These are phyloP conservation scores for Batkoa obscura DNA, from an alignment of 371 early-diverging fungal genomes.

Conservation along the genomic window DNA sequence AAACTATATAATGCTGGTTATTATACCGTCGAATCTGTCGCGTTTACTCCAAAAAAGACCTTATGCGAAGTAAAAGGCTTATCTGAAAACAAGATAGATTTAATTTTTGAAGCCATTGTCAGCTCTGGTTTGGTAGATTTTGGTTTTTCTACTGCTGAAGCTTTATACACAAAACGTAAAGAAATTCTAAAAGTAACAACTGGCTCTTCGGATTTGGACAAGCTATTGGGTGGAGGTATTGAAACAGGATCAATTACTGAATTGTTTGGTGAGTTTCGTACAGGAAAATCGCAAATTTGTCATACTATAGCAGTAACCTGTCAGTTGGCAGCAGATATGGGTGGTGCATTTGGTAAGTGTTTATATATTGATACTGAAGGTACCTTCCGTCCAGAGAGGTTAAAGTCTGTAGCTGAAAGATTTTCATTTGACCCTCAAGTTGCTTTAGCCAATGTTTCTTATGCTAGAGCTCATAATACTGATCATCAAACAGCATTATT, in stretches of 20 bases:
- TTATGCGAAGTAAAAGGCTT: constrained; percentile 92
- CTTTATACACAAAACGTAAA: constrained; percentile 72
- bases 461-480: constrained; percentile 94
- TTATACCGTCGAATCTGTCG: constrained; percentile 89
- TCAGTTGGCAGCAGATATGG: constrained; percentile 73
- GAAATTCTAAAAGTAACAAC: constrained; percentile 84
- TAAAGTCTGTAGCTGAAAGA: constrained; percentile 78
- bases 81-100: constrained; percentile 96
- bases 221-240: constrained; percentile 89
- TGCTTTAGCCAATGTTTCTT: constrained; percentile 90
- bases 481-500: constrained; percentile 93
- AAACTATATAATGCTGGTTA: constrained; percentile 87
- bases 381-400: constrained; percentile 91
- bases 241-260: constrained; percentile 99
- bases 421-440: constrained; percentile 75
- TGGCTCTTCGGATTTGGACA: constrained; percentile 91
- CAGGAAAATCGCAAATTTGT: constrained; percentile 98
- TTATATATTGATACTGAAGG: constrained; percentile 99
- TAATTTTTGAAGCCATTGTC: constrained; percentile 86
- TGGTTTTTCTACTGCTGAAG: constrained; percentile 96
- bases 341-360: constrained; percentile 95
- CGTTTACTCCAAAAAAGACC: constrained; percentile 89
- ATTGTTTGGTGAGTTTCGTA: constrained; percentile 99
- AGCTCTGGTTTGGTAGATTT: constrained; percentile 48
- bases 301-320: constrained; percentile 96